phyloP scores from a whole-genome alignment of 495 filamentous ascomycete genomes.

The Friedmanniomyces endolithicus region DNA sequence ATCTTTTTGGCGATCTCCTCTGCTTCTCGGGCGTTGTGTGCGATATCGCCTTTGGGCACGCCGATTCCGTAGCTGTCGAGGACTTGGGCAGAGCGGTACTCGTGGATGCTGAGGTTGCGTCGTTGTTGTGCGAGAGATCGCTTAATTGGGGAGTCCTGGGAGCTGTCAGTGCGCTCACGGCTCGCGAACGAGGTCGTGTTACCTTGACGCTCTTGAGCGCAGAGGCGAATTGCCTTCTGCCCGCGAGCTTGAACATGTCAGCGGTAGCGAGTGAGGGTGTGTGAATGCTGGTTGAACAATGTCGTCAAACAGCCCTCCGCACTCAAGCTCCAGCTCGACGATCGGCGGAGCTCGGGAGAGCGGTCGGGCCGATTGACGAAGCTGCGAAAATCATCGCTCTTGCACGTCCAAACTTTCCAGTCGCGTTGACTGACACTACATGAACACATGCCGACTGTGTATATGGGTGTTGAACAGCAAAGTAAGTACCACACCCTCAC shows the following conservation, averaged over 20 bases:
- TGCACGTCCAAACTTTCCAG: background rate
- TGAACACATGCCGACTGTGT: background rate
- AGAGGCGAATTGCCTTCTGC: conserved; percentile 53
- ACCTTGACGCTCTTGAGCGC: conserved; percentile 55
- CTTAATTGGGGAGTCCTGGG: conserved; percentile 39
- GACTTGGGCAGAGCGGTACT: conserved; percentile 86
- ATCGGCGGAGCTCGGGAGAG: conserved; percentile 1
- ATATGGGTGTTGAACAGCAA: no score
- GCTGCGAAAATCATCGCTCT: background rate
- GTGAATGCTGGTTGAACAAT: background rate
- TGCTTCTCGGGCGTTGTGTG: conserved; percentile 70
- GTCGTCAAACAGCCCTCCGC: background rate
- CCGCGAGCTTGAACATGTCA: conserved; percentile 61
- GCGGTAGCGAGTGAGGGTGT: background rate
- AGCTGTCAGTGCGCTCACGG: conserved; percentile 21
- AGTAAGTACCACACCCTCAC: background rate
- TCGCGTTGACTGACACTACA: background rate
- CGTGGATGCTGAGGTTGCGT: conserved; percentile 87
- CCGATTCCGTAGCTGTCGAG: conserved; percentile 81
- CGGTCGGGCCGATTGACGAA: background rate
- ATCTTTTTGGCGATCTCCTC: conserved; percentile 83
- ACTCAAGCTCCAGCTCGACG: background rate
- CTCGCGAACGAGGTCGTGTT: conserved; percentile 16
- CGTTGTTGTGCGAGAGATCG: conserved; percentile 53
- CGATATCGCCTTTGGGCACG: conserved; percentile 77